Conservation (phyloP, 805 yeast species). For the Ogataea kodamae region DNA sequence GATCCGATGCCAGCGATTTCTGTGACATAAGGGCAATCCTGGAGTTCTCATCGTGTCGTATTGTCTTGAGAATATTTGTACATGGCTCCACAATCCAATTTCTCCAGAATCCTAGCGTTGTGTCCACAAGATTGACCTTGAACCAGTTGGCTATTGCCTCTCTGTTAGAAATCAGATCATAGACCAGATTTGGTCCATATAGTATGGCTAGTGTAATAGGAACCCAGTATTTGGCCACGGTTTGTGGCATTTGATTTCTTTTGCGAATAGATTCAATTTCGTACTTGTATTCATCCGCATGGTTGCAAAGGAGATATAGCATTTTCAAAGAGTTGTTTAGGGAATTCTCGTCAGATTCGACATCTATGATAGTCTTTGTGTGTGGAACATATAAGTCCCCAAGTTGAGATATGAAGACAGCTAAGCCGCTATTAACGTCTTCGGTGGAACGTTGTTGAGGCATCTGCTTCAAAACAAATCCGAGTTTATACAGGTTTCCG, state of each 20-base stretch:
- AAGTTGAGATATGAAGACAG: constrained; percentile 4
- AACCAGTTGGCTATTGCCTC: constrained; percentile 54
- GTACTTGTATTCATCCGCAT: constrained; percentile 8
- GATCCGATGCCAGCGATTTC: constrained; percentile 72
- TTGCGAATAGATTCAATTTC: constrained; percentile 2
- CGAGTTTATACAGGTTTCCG: constrained; percentile 35
- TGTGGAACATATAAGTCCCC: constrained; percentile 1
- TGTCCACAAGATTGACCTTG: constrained; percentile 56
- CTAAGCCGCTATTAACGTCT: not conserved
- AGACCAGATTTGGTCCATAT: constrained; percentile 53
- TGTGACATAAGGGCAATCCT: constrained; percentile 75
- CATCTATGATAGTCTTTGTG: not conserved
- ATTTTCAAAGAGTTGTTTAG: constrained; percentile 14
- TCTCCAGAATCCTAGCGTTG: constrained; percentile 59
- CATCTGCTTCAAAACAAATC: constrained; percentile 33
- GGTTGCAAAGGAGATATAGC: constrained; percentile 6
- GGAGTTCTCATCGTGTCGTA: constrained; percentile 77
- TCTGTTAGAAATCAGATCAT: constrained; percentile 47
- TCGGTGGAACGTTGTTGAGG: constrained; percentile 25
- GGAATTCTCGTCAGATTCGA: not conserved
- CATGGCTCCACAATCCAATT: constrained; percentile 87
- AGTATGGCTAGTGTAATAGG: constrained; percentile 36
- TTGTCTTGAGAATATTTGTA: constrained; percentile 65
- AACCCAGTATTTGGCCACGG: constrained; percentile 57
- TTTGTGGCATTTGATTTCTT: constrained; percentile 38